Base-by-base conservation (phyloP, 1,284 basidiomycete species). In the Puccinia polysora region DNA sequence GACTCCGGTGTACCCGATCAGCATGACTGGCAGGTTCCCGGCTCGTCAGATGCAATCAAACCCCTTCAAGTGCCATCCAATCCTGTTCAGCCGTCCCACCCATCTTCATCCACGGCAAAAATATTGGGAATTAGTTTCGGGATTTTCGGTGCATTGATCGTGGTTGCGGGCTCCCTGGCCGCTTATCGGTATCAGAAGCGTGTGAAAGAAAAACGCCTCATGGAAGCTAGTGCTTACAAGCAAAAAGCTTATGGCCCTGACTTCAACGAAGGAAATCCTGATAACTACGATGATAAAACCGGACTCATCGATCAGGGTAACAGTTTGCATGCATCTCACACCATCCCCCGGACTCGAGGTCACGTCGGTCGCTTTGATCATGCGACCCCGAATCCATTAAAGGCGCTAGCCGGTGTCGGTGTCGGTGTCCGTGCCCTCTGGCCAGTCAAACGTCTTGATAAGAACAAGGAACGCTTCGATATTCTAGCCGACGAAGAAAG, bases 401-500 rank as follows among this genome's bases (percentile, higher is more conserved):
- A 70, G 43, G 47, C 56, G 15, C 40, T 70, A 12, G 65, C 65
- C 23, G 52, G 53, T 43, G 43, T 62, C 12, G 67, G 67, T 2
- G 49, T 65, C 1, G 63, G 63, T 32, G 63, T 50, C 4, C 47
- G 47, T 34, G 67, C 58, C 2, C 45, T 70, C 18, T 60, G 43
- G 56, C 43, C 67, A 10, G 25, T 40, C n/a, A 40, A 53, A 36
- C 28, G 58, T 7, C 8, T 34, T 30, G 45, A 50, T 5, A 40
- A 36, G 10, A 38, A 45, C 15, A 70, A 62, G 30, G 58, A 70
- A 32, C 55, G 67, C n/a, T 70, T 70, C 58, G 67, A 70, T 70
- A 70, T 70, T 32, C 47, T 70, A 28, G 67, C 67, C 7, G 67
- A 70, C 52, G 67, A 70, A 53, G 67, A 60, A 28, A 70, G 67